These are phyloP conservation scores for Amanita rimosa DNA, from an alignment of 768 basidiomycete genomes.

Conservation along the genomic window DNA sequence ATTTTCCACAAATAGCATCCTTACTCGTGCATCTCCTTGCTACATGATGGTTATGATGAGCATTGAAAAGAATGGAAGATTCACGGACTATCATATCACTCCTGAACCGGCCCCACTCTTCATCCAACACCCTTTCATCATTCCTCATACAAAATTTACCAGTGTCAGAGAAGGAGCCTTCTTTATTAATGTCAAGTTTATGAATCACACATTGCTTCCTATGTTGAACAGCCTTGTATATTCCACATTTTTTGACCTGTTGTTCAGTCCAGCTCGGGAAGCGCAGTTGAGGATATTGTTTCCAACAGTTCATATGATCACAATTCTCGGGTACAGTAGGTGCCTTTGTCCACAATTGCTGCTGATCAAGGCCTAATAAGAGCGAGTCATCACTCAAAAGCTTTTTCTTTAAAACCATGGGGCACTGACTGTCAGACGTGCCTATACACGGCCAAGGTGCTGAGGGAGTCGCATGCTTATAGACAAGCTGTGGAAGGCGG, in stretches of 20 bases:
- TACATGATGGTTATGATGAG: background rate
- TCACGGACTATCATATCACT: constrained; percentile 24
- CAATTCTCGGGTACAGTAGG: constrained; percentile 23
- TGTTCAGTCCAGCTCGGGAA: constrained; percentile 47
- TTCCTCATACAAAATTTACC: constrained; percentile 13
- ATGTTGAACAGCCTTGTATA: constrained; percentile 20
- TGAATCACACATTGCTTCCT: constrained; percentile 20
- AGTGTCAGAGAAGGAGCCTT: constrained; percentile 22
- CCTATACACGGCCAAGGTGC: too few relatives aligned
- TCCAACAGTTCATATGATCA: constrained; percentile 27
- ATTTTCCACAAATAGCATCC: constrained; percentile 41
- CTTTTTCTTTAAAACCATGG: too few relatives aligned
- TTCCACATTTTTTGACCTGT: constrained; percentile 32
- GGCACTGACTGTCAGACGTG: too few relatives aligned
- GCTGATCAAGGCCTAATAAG: too few relatives aligned
- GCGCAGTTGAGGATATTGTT: constrained; percentile 29
- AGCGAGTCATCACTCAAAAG: too few relatives aligned
- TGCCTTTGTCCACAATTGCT: too few relatives aligned
- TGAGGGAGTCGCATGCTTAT: too few relatives aligned
- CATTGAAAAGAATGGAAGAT: background rate
- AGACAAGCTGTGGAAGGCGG: too few relatives aligned
- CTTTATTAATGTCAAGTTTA: constrained; percentile 27
- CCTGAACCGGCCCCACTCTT: constrained; percentile 26
- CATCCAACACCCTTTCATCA: constrained; percentile 7
- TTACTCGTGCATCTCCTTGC: constrained; percentile 28